Conservation (phyloP, 768 basidiomycete genomes). For the Leccinum rimulosum region DNA sequence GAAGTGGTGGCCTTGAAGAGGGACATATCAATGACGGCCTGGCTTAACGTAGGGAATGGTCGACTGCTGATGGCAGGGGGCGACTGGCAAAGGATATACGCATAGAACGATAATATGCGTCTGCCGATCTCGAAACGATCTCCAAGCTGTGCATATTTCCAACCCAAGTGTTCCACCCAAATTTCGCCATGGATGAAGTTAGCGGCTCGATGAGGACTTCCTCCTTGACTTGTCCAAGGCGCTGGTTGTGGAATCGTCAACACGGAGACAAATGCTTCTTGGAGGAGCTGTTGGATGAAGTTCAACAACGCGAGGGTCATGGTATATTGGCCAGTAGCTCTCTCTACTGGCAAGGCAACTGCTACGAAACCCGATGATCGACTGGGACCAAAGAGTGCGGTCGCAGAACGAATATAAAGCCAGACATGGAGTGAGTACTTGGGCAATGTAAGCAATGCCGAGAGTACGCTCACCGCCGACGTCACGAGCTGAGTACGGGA, state of each 20-base stretch:
- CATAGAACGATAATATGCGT: slow-evolving; percentile 63
- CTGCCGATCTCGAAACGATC: slow-evolving; percentile 83
- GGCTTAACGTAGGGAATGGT: slow-evolving; percentile 60
- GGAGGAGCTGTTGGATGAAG: slow-evolving; percentile 72
- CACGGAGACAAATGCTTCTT: slow-evolving; percentile 62
- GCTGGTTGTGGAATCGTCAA: slow-evolving; percentile 48
- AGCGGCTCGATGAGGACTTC: slow-evolving; percentile 79
- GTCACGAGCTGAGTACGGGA: slow-evolving; percentile 65
- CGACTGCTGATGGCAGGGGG: slow-evolving; percentile 51
- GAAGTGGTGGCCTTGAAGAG: slow-evolving; percentile 74
- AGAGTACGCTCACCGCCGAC: slow-evolving; percentile 78
- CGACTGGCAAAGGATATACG: slow-evolving; percentile 60
- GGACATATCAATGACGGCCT: slow-evolving; percentile 65
- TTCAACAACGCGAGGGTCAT: slow-evolving; percentile 81
- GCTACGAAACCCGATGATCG: slow-evolving; percentile 54
- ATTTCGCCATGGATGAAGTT: slow-evolving; percentile 82
- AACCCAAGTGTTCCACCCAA: slow-evolving; percentile 82
- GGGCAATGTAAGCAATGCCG: slow-evolving; percentile 71
- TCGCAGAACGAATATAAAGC: slow-evolving; percentile 81
- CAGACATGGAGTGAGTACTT: slow-evolving; percentile 81
- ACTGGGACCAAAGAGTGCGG: slow-evolving; percentile 70
- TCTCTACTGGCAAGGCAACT: slow-evolving; percentile 65
- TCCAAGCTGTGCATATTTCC: slow-evolving; percentile 82
- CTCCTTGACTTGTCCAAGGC: slow-evolving; percentile 72
- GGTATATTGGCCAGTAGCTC: slow-evolving; percentile 71